Percentiles rank a stretch among this genome's conserved stretches.
phyloP scores from a whole-genome alignment of 2,329 filamentous ascomycete genomes.

The Fusarium sp. region DNA sequence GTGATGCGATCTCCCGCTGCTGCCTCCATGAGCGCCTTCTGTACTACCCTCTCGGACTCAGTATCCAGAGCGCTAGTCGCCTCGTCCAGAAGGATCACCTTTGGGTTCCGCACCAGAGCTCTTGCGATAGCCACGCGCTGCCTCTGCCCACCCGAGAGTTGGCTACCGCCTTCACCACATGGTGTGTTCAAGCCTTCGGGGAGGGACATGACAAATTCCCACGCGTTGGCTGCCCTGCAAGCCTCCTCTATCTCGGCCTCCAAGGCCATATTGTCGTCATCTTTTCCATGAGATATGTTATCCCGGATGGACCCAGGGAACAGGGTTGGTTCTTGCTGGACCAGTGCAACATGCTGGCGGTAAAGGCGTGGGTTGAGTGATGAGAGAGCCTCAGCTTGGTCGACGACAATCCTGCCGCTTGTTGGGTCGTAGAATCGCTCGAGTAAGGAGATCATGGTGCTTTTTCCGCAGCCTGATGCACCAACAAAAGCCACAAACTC shows the following conservation, averaged over 20 bases:
- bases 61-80: conserved; percentile 10
- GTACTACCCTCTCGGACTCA: conserved; percentile 14
- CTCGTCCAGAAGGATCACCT: conserved; percentile 11
- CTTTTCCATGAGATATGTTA: conserved; percentile 67
- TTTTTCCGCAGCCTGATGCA: conserved; percentile 63
- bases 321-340: conserved; percentile 71
- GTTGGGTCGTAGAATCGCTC: conserved; percentile 57
- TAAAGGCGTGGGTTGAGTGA: conserved; percentile 61
- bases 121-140: conserved; percentile 3
- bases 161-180: background rate
- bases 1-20: background rate
- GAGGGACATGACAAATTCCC: conserved; percentile 1
- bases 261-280: background rate
- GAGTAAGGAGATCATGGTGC: conserved; percentile 65
- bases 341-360: conserved; percentile 62
- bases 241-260: background rate
- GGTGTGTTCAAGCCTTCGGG: conserved; percentile 1
- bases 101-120: conserved; percentile 7
- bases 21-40: conserved; percentile 10
- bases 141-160: conserved; percentile 5
- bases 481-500: conserved; percentile 66
- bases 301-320: conserved; percentile 83
- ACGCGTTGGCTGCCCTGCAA: background rate
- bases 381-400: conserved; percentile 9
- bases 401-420: conserved; percentile 54